A percentile compares a stretch with the other conserved stretches of the same genome.
Conservation (phyloP, 1,139 yeast species). For the Eremothecium cymbalariae region DNA sequence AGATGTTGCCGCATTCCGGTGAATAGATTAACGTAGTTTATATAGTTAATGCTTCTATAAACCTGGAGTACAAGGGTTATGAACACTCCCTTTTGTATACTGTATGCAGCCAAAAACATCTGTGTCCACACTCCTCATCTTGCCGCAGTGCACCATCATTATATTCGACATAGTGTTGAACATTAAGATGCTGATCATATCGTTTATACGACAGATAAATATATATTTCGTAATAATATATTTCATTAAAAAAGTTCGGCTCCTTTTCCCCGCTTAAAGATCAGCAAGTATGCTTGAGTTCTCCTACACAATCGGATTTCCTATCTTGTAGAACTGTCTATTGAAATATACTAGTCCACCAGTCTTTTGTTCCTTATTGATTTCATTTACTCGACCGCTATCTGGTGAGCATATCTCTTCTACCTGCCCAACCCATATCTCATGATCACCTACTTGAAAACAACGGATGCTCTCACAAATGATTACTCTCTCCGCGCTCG, state of each 20-base stretch:
- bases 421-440: conserved; percentile 76
- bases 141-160: too few relatives aligned
- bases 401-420: conserved; percentile 37
- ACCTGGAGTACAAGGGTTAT: too few relatives aligned
- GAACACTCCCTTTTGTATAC: too few relatives aligned
- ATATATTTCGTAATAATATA: not conserved
- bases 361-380: conserved; percentile 31
- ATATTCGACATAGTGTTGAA: too few relatives aligned
- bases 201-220: not conserved
- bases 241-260: not conserved
- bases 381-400: conserved; percentile 22
- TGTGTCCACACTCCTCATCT: too few relatives aligned
- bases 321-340: conserved; percentile 53
- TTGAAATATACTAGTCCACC: conserved; percentile 65
- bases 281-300: not conserved
- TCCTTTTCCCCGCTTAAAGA: not conserved
- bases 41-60: too few relatives aligned
- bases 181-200: too few relatives aligned
- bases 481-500: conserved; percentile 52
- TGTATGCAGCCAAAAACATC: too few relatives aligned
- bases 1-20: too few relatives aligned
- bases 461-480: conserved; percentile 52
- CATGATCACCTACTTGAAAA: conserved; percentile 67
- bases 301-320: conserved; percentile 25
- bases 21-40: too few relatives aligned